Base-by-base conservation (phyloP, 1,284 basidiomycete species). In the Heterobasidion annosum region DNA sequence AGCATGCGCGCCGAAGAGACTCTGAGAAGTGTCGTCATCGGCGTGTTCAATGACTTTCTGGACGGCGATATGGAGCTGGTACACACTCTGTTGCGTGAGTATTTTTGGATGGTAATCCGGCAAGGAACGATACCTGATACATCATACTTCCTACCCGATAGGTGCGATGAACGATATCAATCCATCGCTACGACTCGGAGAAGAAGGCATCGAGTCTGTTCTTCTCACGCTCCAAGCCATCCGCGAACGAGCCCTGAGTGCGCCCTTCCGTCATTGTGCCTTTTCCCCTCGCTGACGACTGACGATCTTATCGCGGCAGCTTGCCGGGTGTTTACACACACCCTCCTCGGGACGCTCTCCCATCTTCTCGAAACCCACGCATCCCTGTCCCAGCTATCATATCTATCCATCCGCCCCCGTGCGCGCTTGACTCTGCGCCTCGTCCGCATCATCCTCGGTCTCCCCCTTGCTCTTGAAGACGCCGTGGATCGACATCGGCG, bases 1-100 rank as follows among this genome's bases (percentile, higher is more conserved):
- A 68, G 71, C 18, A 70, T 72, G 25, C 71, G 79, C 57, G 82
- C 85, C 1, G 88, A 92, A 55, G 85, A 91, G 61, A 92, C 90
- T 0, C 80, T 93, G 54, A 76, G 83, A 50, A 76, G 81, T 54
- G 88, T 90, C 8, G 71, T 93, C 35, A 68, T 90, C 48, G 79
- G 82, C 34, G 82, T 90, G 8, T 81, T 92, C 63, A 85, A 82
- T 61, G 91, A 93, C 63, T 91, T 92, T 60, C 68, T 93, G 53
- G 85, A 91, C 57, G 91, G 89, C 7, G 91, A 93, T 67, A 73
- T 93, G 40, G 88, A 92, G 65, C 81, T 90, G 66, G 83, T 92
- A 61, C 78, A 85, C 57, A 82, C 81, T 0, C 68, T 91, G 35
- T 75, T 92, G 43, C 81, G 86, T 88, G 61, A 58, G 83, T 75